Evolutionary conservation across 805 yeast species (phyloP), one percentile per base, ranked within the genome.

Genomic region (Teunomyces cretensis): DNA sequence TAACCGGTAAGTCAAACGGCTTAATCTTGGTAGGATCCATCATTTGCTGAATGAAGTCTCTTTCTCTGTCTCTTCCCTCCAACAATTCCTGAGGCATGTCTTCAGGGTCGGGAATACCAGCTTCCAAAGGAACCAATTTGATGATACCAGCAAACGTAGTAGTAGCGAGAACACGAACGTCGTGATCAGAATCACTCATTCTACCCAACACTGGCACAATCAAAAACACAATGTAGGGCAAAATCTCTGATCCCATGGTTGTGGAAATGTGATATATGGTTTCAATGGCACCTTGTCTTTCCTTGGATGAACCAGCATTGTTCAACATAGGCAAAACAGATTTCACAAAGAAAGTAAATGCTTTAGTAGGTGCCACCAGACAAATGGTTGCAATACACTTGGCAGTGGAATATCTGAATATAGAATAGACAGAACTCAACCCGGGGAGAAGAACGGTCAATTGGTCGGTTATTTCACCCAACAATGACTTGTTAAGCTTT

Each of bases 171-270:
- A 86, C 76, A 56, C 99, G 80, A n/a, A 91, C 84, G 60, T 88
- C 96, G 42, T 76, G 77, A 59, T 92, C 88, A 1, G 96, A 75
- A 64, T 94, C 99, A 74, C 97, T 91, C 99, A 94, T 94, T 59
- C 99, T 79, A 37, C 99, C 99, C 54, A 94, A 72, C 3, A 94
- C 89, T 9, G 99, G 99, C 22, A 95, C 98, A 62, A 94, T 89
- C 56, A 94, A 77, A 63, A 94, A 94, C 30, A 94, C 96, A 39
- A 94, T 91, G 64, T 92, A 94, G 0, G 99, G 99, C 49, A 94
- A 70, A 45, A 95, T 89, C 48, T 80, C 86, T 6, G 88, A 73
- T 1, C 95, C 97, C 97, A 94, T 89, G 3, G 86, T 78, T 32
- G 75, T 74, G 2, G 96, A 81, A 39, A 94, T 72, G 59, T 94